Base-by-base conservation (phyloP, 1,284 basidiomycete genomes). In the Sutorius eximius region DNA sequence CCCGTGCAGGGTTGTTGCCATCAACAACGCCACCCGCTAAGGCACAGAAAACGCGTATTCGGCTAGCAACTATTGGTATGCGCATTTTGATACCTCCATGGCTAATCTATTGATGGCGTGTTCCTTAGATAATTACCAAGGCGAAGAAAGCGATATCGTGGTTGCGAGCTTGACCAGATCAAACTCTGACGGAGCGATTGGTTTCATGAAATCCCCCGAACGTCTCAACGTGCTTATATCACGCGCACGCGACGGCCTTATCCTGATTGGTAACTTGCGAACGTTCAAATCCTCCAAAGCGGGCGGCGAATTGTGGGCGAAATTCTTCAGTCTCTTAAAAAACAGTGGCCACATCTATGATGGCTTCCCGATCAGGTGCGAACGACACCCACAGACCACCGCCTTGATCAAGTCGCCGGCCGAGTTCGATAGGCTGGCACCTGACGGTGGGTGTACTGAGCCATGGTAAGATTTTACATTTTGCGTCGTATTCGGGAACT, bases 131-230 rank as follows among this genome's bases (percentile, higher is more conserved):
- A 84, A 84, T 55, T 84, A 84, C 55, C 85, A 87, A 62, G 86
- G 86, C 10, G 86, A 87, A 66, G 85, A 87, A 65, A 82, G 82
- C 40, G 77, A 86, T 45, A 82, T 87, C 49, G 82, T 87, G 22
- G 71, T 87, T 38, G 73, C 75, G 8, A 82, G 79, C 6, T 67
- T 87, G n/a, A 84, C 81, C 0, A 69, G 86, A 41, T 85, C 82
- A 59, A 86, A 87, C 56, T 9, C 70, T 0, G 53, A 67, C 1
- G 67, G 76, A 49, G 77, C 83, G 51, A 86, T 87, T 30, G 85
- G 85, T 0, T 87, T 87, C 70, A 86, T 87, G 83, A 77, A 67
- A 34, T 76, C 85, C 2, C 79, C 82, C 0, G 83, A 87, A 63
- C 79, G 85, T 22, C 68, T 87, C 18, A 87, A 84, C 52, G 86